Base-by-base conservation (phyloP, 805 yeast genomes). In the Yarrowia deformans region DNA sequence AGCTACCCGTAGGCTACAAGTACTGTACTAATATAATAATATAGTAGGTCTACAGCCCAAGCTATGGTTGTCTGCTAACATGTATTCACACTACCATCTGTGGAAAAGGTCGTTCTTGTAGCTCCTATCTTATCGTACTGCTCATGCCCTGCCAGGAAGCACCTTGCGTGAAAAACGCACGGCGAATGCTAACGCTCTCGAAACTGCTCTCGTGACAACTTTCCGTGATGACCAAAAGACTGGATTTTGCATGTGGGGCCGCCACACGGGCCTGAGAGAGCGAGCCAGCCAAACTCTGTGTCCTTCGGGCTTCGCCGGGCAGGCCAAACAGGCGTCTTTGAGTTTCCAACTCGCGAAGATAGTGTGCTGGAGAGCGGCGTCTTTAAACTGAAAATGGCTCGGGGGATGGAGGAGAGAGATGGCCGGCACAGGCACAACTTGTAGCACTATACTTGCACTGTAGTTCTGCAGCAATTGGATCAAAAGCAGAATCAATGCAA, bases 251-350 rank as follows among this genome's bases (percentile, higher is more conserved):
- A 4, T 3, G 6, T 19, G 6, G 13, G 45, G 45, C 34, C 60
- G 45, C 45, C 4, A 39, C 34, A 13, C 60, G 60, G 60, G 45
- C 60, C 60, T 37, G 32, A 19, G 3, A 13, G 6, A 6, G 8
- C 9, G 35, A 14, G 43, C 45, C 19, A 19, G 58, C 46, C 45
- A 54, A 54, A 54, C 60, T 54, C 60, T 37, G 60, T 10, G 7
- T 8, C 12, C 60, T 54, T 54, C 60, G 60, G 60, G 39, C 60
- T 39, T 54, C 45, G 34, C 60, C 60, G 60, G 19, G 18, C 6
- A 16, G 5, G 42, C 42, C 42, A 12, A 52, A 18, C 19, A 23
- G 55, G 23, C 34, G 23, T 16, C 18, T 49, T 49, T 49, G 39
- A 34, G 55, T 32, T 49, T 32, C 12, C n/a, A 2, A 4, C 29